Base-by-base conservation (phyloP, 2,329 filamentous ascomycete genomes). In the Thermoascus crustaceus region DNA sequence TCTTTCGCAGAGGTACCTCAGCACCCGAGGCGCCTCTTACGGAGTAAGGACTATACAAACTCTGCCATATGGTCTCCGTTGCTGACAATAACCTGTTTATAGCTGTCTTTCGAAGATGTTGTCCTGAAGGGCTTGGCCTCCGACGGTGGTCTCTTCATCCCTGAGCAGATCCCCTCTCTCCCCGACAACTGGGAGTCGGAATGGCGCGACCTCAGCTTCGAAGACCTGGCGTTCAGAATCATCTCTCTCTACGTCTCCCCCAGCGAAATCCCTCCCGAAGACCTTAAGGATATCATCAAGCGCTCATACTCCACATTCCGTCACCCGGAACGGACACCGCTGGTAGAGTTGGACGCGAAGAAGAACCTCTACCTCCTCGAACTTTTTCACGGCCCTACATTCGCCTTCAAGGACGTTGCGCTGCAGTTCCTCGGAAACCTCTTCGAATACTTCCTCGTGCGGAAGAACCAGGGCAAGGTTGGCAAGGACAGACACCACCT, bases 381-480 rank as follows among this genome's bases (percentile, higher is more conserved):
- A 63, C 75, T 98, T 27, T 98, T 96, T 72, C 89, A 96, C 59
- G 91, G 91, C 1, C 91, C 88, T 4, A 96, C 82, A 0, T 95
- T 87, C 58, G 83, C 89, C 2, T 96, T 96, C 71, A 94, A 96
- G 66, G 89, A 96, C 62, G 84, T 88, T 34, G 88, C 88, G 10
- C 69, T 96, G 43, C 89, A 96, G 52, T 91, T 95, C 55, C 68
- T 98, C 2, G 91, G 91, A n/a, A 96, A 98, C 54, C 70, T 98
- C 2, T 96, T 69, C 38, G 65, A 69, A 45, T 70, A 65, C 42
- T 63, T 69, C 41, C 53, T 70, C 4, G 54, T 63, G 4, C 58
- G 66, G 6, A 63, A 58, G 47, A 69, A 69, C 39, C 36, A 61
- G 40, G 61, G 60, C 10, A 64, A 64, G 39, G 38, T 45, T 19